Base-by-base conservation (phyloP, 139 green algal genomes). In the Nannochloris sp. region DNA sequence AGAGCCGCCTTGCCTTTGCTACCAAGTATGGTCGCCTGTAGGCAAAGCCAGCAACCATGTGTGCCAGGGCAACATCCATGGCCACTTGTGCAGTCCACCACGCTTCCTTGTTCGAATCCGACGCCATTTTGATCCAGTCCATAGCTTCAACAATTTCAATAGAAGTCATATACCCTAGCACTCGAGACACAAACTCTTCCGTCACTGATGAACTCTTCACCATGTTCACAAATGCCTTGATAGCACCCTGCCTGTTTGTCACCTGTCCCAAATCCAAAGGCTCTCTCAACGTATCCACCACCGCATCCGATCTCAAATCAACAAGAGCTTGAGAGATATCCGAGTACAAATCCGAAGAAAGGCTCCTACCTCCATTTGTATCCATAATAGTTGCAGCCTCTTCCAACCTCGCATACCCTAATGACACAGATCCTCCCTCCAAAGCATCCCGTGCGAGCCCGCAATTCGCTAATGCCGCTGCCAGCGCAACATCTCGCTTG, bases 31-130 rank as follows among this genome's bases (percentile, higher is more conserved):
- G 84, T 62, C 75, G 66, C 2, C 78, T 72, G 27, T 78, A 64
- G 11, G 66, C 29, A 64, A 86, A 87, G 29, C 81, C 84, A 34
- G 69, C 48, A 6, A 90, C 67, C 19, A 91, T 61, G 29, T 87
- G 79, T 0, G 71, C 84, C 15, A 75, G 29, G 0, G 73, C 71
- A 1, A 75, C 78, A 14, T 50, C 57, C 64, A 83, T 53, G 59
- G 84, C 61, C 29, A 88, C 19, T 3, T 71, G 80, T 9, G 71
- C 62, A 44, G 74, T 78, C 34, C 58, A 14, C 83, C 83, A 87
- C 49, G n/a, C 44, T 23, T 48, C 24, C 4, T 31, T 51, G 29
- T 68, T 62, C 55, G 62, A 15, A 14, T 5, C 37, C 12, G 16
- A 15, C 4, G 31, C 34, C 11, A 55, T 7, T 7, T 54, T 66